These are phyloP conservation scores for Spathaspora girioi DNA, from an alignment of 805 yeast genomes.

Conservation along the genomic window DNA sequence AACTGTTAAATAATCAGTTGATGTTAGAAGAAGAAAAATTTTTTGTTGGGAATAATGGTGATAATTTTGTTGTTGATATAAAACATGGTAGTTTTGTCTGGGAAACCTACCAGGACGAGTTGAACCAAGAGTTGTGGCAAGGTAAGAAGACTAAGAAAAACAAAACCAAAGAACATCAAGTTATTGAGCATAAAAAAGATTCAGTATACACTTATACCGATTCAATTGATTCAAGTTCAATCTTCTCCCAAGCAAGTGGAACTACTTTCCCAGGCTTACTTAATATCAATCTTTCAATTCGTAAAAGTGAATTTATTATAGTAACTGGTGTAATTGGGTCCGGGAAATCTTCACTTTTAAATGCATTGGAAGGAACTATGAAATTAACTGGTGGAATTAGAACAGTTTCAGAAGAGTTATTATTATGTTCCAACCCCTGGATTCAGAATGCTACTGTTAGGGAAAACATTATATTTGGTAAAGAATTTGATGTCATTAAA, in stretches of 20 bases:
- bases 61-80: conserved; percentile 15
- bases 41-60: conserved; percentile 1
- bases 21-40: conserved; percentile 5
- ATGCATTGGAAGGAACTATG: conserved; percentile 40
- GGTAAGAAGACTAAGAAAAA: conserved; percentile 14
- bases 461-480: conserved; percentile 38
- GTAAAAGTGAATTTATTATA: conserved; percentile 34
- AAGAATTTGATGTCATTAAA: conserved; percentile 21
- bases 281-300: conserved; percentile 28
- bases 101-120: conserved; percentile 26
- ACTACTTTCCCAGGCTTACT: conserved; percentile 28
- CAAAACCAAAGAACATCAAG: not conserved
- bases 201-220: not conserved
- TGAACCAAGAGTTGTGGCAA: conserved; percentile 19
- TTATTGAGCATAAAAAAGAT: not conserved
- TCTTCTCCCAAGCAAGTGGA: not conserved
- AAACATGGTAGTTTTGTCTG: conserved; percentile 26
- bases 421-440: conserved; percentile 39
- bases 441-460: conserved; percentile 41
- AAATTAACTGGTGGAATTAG: conserved; percentile 23
- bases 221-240: not conserved
- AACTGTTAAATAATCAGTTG: conserved; percentile 11
- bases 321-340: conserved; percentile 43
- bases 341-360: conserved; percentile 40
- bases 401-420: conserved; percentile 23